Evolutionary conservation across 108 stramenopile genomes (phyloP).

Genomic region (Cyclotella atomus): DNA sequence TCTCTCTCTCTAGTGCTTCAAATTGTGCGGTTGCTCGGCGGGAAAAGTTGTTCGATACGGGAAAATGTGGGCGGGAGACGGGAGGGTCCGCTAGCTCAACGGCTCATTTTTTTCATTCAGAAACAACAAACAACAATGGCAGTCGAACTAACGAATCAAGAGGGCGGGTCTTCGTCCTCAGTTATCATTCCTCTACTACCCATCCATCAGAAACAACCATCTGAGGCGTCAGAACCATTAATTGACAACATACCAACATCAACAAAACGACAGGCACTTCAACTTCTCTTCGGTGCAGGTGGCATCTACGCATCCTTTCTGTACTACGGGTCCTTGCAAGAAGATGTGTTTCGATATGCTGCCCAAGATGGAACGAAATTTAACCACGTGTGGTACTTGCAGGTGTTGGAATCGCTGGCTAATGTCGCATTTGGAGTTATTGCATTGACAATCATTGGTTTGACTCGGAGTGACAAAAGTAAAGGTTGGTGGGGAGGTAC

Average conservation of each 20-base stretch:
- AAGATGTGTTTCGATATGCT: slow-evolving; percentile 79
- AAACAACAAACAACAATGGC: too few relatives aligned
- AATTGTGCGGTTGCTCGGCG: too few relatives aligned
- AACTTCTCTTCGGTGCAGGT: slow-evolving; percentile 64
- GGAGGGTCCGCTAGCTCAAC: too few relatives aligned
- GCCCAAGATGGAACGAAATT: slow-evolving; percentile 69
- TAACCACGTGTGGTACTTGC: slow-evolving; percentile 72
- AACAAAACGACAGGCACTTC: slow-evolving; percentile 45
- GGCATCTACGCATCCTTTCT: slow-evolving; percentile 89
- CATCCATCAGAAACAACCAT: not conserved
- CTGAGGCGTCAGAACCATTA: not conserved
- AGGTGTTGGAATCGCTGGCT: slow-evolving; percentile 68
- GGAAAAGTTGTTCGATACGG: too few relatives aligned
- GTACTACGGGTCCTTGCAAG: slow-evolving; percentile 85
- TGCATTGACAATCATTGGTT: slow-evolving; percentile 45
- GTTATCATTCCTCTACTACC: slow-evolving; percentile 8
- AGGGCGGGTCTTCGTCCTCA: not conserved
- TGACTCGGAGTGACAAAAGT: slow-evolving; percentile 21
- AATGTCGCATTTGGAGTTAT: slow-evolving; percentile 65
- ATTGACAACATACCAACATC: not conserved
- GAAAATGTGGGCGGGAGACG: too few relatives aligned
- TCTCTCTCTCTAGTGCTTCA: too few relatives aligned
- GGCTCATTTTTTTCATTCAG: too few relatives aligned
- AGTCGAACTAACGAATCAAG: slow-evolving; percentile 2
- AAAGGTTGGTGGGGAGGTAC: slow-evolving; percentile 44